Evolutionary conservation across 176 grass and related monocot species (phyloP).

Genomic region (Elaeis guineensis): DNA sequence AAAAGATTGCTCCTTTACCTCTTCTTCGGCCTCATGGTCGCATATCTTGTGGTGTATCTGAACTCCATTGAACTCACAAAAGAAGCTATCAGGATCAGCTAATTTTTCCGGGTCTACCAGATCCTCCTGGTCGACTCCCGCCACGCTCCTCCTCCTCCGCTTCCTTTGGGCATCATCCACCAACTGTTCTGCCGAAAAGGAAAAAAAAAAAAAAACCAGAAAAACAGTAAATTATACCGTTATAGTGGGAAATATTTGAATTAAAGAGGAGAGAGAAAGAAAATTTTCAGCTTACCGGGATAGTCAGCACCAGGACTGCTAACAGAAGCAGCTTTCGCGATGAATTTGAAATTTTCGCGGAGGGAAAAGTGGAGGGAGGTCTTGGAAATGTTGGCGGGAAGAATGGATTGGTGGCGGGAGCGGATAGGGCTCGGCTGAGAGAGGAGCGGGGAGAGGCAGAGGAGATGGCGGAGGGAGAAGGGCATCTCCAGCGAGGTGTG

Average conservation of each 20-base stretch:
- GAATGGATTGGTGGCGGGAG: too few species aligned
- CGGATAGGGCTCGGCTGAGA: too few species aligned
- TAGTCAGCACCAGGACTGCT: constrained; percentile 3
- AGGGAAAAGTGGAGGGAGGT: too few species aligned
- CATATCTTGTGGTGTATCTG: constrained; percentile 74
- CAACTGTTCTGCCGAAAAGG: constrained; percentile 3
- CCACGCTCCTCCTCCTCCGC: constrained; percentile 33
- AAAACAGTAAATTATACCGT: not conserved
- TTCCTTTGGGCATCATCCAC: not conserved
- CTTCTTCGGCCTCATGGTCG: constrained; percentile 22
- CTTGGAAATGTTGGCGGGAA: too few species aligned
- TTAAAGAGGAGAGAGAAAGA: not conserved
- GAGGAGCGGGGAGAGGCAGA: too few species aligned
- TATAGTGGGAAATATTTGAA: not conserved
- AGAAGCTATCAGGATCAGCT: constrained; percentile 67
- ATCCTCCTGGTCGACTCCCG: constrained; percentile 71
- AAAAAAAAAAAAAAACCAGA: not conserved
- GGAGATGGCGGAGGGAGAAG: too few species aligned
- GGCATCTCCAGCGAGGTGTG: too few species aligned
- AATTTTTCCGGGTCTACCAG: constrained; percentile 55
- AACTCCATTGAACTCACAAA: constrained; percentile 72
- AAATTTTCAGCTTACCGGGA: not conserved
- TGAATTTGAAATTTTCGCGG: not conserved
- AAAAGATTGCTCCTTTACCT: constrained; percentile 18
- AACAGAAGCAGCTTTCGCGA: not conserved